A percentile compares a stretch with the other conserved stretches of the same genome.
Evolutionary conservation across 148 eudicot species (phyloP).

Genomic region (Pharnaceum exiguum): DNA sequence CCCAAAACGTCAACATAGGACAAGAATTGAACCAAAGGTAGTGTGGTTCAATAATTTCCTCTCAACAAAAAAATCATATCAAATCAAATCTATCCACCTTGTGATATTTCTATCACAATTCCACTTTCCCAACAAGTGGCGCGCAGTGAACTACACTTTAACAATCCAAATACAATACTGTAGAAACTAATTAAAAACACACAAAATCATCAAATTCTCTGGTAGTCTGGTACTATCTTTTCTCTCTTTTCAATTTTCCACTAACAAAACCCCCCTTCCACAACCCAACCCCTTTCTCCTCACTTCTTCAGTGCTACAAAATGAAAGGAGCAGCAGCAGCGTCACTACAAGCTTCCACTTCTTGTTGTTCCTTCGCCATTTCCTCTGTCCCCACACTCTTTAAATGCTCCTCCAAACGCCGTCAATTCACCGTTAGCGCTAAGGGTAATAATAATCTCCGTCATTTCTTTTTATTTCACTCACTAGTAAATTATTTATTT

Average conservation of each 20-base stretch:
- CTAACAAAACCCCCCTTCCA: too few relatives aligned
- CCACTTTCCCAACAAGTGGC: slow-evolving; percentile 33
- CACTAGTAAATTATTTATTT: background rate
- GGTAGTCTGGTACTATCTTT: background rate
- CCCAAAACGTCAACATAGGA: too few relatives aligned
- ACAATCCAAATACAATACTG: background rate
- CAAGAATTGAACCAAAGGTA: too few relatives aligned
- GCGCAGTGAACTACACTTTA: slow-evolving; percentile 7
- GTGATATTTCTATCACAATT: too few relatives aligned
- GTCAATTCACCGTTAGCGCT: slow-evolving; percentile 29
- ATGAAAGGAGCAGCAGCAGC: slow-evolving; percentile 30
- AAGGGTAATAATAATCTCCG: slow-evolving; percentile 26
- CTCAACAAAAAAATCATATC: background rate
- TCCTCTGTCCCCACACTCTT: slow-evolving; percentile 30
- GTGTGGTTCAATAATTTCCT: slow-evolving; percentile 18
- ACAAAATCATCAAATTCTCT: background rate
- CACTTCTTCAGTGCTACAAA: background rate
- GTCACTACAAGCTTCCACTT: slow-evolving; percentile 65
- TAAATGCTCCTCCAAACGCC: slow-evolving; percentile 14
- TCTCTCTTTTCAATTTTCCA: background rate
- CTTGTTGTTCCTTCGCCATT: slow-evolving; percentile 45
- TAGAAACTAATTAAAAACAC: background rate
- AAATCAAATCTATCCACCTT: background rate
- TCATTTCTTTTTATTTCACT: background rate
- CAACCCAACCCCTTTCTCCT: too few relatives aligned